phyloP scores from a whole-genome alignment of 257 asterid genomes.

The Nicotiana undulata region DNA sequence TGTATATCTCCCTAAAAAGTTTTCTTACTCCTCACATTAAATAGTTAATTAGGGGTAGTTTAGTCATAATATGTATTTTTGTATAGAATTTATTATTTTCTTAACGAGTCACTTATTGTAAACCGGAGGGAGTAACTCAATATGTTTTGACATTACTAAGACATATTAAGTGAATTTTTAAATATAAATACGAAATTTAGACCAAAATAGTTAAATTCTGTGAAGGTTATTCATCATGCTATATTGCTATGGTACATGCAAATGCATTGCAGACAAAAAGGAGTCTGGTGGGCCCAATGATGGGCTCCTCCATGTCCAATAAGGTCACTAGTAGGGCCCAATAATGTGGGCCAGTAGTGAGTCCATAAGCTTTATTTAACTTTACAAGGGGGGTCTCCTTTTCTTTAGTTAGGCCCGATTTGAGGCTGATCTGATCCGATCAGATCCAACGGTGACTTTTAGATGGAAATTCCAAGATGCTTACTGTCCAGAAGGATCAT shows the following conservation, averaged over 20 bases:
- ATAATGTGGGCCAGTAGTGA: not conserved
- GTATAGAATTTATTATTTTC: too few relatives aligned
- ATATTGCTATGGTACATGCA: too few relatives aligned
- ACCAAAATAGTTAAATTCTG: too few relatives aligned
- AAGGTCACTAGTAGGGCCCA: slow-evolving; percentile 2
- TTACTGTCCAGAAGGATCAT: slow-evolving; percentile 12
- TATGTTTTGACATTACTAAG: too few relatives aligned
- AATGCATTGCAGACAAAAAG: slow-evolving; percentile 2
- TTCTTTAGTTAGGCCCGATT: not conserved
- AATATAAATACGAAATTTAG: too few relatives aligned
- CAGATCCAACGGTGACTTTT: slow-evolving; percentile 7
- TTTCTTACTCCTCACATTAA: too few relatives aligned
- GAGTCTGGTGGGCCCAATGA: not conserved
- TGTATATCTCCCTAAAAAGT: too few relatives aligned
- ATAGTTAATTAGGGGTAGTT: too few relatives aligned
- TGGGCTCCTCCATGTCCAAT: not conserved
- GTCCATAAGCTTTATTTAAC: not conserved
- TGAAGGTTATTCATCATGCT: not conserved
- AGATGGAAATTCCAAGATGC: slow-evolving; percentile 5
- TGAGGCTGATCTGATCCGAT: slow-evolving; percentile 9
- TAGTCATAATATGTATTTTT: too few relatives aligned
- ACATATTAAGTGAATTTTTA: too few relatives aligned
- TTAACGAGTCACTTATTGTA: too few relatives aligned
- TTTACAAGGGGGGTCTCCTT: not conserved
- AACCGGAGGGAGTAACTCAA: too few relatives aligned